A percentile compares a stretch with the other conserved stretches of the same genome.
Evolutionary conservation across 164 flowering plant genomes (phyloP).

Genomic region (Pachysandra terminalis): DNA sequence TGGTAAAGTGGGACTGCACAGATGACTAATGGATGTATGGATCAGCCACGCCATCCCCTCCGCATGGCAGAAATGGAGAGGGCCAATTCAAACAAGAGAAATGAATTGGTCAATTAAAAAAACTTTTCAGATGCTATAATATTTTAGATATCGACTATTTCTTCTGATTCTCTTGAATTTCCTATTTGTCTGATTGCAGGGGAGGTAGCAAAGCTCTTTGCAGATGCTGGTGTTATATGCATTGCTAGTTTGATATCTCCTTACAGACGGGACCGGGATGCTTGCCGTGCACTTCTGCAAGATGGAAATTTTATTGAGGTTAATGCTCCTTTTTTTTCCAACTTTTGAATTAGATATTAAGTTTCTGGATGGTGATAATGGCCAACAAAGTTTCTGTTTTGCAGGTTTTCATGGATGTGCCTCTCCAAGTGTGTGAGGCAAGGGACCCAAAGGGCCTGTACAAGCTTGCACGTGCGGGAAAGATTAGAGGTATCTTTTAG

Average conservation of each 20-base stretch:
- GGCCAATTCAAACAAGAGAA: no score
- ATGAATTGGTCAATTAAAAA: no score
- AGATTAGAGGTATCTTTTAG: conserved; percentile 70
- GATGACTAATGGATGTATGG: no score
- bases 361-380: neutral
- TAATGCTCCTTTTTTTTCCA: conserved; percentile 11
- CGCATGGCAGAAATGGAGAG: no score
- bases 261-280: conserved; percentile 79
- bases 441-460: conserved; percentile 98
- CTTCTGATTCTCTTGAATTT: no score
- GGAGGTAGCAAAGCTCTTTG: conserved; percentile 97
- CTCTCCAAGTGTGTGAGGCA: conserved; percentile 76
- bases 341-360: neutral
- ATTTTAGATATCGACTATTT: no score
- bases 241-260: conserved; percentile 97
- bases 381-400: conserved; percentile 6
- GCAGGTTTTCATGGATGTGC: conserved; percentile 86
- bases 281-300: conserved; percentile 72
- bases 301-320: conserved; percentile 94
- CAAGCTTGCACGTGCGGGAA: conserved; percentile 95
- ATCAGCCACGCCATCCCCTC: no score
- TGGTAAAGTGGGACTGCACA: no score
- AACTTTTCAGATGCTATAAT: no score
- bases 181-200: conserved; percentile 41
- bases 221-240: conserved; percentile 96